Percentiles rank a stretch among this genome's conserved stretches.
These are phyloP conservation scores for Aristolochia fimbriata DNA, from an alignment of 164 flowering plant genomes.

Conservation along the genomic window DNA sequence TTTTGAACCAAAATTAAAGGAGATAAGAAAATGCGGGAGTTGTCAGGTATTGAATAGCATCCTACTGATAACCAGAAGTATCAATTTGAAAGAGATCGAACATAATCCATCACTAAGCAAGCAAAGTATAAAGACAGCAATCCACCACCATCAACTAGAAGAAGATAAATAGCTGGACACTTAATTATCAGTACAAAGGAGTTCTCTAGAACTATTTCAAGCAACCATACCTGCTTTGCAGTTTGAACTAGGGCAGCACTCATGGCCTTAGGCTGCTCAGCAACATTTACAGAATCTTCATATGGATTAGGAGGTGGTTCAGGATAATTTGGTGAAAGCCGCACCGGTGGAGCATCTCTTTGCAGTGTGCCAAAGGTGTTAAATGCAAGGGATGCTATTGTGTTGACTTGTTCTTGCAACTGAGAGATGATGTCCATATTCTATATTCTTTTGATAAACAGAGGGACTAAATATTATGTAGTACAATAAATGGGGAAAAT, in stretches of 20 bases:
- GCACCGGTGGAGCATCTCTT: conserved; percentile 83
- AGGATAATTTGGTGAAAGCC: conserved; percentile 71
- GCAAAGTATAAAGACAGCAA: background rate
- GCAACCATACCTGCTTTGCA: conserved; percentile 66
- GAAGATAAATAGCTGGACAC: background rate
- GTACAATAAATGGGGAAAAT: too few relatives aligned
- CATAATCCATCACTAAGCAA: background rate
- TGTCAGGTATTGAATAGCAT: too few relatives aligned
- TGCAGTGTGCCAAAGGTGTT: conserved; percentile 75
- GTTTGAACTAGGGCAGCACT: conserved; percentile 76
- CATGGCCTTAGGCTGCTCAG: conserved; percentile 71
- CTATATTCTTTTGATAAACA: too few relatives aligned
- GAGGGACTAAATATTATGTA: too few relatives aligned
- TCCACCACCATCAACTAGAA: background rate
- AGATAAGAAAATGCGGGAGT: background rate
- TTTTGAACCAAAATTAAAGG: background rate
- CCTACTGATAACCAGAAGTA: background rate
- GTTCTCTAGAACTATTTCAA: background rate
- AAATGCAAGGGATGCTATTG: conserved; percentile 57
- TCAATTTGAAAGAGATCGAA: too few relatives aligned
- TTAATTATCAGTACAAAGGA: background rate
- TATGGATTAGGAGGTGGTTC: conserved; percentile 51
- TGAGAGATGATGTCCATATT: conserved; percentile 87
- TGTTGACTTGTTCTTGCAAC: conserved; percentile 70
- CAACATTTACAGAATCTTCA: conserved; percentile 29